These are phyloP conservation scores for Nitzschia palea DNA, from an alignment of 108 stramenopile species.

Conservation along the genomic window DNA sequence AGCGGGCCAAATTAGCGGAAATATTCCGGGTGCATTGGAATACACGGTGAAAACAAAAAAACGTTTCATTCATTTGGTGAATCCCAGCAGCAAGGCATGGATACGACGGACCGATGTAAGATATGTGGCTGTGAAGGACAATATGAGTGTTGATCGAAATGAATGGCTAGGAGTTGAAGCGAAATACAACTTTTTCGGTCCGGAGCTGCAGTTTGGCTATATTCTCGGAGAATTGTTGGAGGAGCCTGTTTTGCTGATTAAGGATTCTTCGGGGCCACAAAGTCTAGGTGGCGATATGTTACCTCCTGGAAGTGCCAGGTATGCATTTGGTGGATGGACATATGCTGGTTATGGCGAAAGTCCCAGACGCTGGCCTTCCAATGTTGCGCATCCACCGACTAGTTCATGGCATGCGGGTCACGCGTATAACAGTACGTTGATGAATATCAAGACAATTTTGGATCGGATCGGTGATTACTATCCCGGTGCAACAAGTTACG, in stretches of 20 bases:
- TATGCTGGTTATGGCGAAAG: slow-evolving; percentile 34
- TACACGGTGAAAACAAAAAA: slow-evolving; percentile 28
- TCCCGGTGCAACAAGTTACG: slow-evolving; percentile 28
- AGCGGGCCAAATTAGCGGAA: slow-evolving; percentile 21
- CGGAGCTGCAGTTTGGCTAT: slow-evolving; percentile 47
- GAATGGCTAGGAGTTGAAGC: slow-evolving; percentile 28
- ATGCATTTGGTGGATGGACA: slow-evolving; percentile 20
- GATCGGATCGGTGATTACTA: slow-evolving; percentile 25
- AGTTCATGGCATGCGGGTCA: slow-evolving; percentile 30
- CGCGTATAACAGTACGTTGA: slow-evolving; percentile 32
- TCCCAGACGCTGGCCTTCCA: slow-evolving; percentile 28
- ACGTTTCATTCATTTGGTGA: slow-evolving; percentile 21
- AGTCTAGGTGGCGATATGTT: slow-evolving; percentile 43
- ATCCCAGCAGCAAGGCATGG: slow-evolving; percentile 14
- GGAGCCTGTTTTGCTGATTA: slow-evolving; percentile 43
- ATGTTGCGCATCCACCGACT: background rate
- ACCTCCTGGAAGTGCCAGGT: slow-evolving; percentile 36
- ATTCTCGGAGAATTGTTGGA: slow-evolving; percentile 30
- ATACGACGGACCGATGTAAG: slow-evolving; percentile 11
- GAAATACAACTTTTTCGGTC: slow-evolving; percentile 34
- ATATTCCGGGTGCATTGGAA: slow-evolving; percentile 25
- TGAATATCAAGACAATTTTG: slow-evolving; percentile 24
- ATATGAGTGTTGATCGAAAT: slow-evolving; percentile 19
- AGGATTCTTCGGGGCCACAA: slow-evolving; percentile 32
- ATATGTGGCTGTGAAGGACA: slow-evolving; percentile 23